A percentile compares a stretch with the other conserved stretches of the same genome.
Evolutionary conservation across 179 eudicot genomes (phyloP).

Genomic region (Gypsophila paniculata): DNA sequence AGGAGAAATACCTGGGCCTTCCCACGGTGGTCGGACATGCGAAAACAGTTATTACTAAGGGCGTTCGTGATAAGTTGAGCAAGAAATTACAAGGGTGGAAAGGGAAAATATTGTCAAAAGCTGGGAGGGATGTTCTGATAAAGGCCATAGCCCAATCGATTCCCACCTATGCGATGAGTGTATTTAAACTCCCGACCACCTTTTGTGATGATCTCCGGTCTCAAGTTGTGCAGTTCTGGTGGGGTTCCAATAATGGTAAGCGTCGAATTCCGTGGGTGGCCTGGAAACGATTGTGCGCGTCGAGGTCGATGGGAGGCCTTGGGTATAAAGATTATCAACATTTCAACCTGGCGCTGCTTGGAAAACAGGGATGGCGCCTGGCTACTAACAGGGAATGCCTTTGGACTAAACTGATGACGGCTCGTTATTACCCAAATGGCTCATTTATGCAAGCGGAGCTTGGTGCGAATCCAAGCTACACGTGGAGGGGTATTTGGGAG

Average conservation of each 20-base stretch:
- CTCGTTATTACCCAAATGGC: too few relatives aligned
- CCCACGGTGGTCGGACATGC: background rate
- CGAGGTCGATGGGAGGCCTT: background rate
- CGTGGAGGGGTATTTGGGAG: background rate
- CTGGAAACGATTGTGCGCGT: background rate
- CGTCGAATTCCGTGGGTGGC: background rate
- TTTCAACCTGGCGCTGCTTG: background rate
- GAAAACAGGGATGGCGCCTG: background rate
- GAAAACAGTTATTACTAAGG: background rate
- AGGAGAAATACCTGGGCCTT: background rate
- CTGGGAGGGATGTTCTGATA: background rate
- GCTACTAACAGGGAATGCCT: background rate
- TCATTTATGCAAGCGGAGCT: background rate
- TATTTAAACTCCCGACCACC: background rate
- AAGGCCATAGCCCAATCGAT: background rate
- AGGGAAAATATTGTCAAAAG: background rate
- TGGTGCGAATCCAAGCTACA: background rate
- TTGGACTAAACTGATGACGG: background rate
- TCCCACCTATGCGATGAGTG: slow-evolving; percentile 13
- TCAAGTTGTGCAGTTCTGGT: background rate
- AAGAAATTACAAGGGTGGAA: background rate
- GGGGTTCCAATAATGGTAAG: background rate
- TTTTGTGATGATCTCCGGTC: background rate
- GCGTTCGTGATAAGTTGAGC: background rate
- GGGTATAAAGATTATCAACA: background rate